Evolutionary conservation across 2,329 filamentous ascomycete genomes (phyloP), one percentile per base, ranked within the genome.

Genomic region (Plectosphaerella cucumerina): DNA sequence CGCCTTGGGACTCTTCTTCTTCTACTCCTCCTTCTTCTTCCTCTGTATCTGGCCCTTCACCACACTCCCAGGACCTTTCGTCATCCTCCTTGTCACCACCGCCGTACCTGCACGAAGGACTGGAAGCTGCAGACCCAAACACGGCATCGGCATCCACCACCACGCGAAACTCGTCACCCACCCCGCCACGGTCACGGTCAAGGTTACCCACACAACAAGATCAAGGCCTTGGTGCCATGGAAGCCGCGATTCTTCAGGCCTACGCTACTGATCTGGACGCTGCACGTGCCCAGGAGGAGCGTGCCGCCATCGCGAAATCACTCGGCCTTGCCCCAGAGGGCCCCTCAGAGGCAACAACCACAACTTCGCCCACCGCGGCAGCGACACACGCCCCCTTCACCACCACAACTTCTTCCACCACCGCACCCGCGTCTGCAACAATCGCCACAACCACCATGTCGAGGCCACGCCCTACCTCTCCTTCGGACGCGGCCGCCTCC

Each of bases 1-100:
- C 70, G 67, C 72, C 77, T 60, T 60, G 64, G 58, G 67, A 66
- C 26, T 60, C 68, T 56, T 65, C 67, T 55, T 52, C 60, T 51
- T 58, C 58, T 55, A 52, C 60, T 51, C 57, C 58, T 44, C 52
- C 54, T 51, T 52, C 59, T 49, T 41, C 51, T 50, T 51, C 59
- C 41, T 51, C 56, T 48, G 53, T 56, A 56, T 26, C 34, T 31
- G 20, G 41, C 5, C 23, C 50, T 35, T 42, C 26, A 31, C 26
- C 26, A 9, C 51, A 14, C 35, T 23, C 46, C 9, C 39, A 15
- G n/a, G n/a, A 20, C 17, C 33, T 47, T 53, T 54, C 37, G 50
- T 22, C 20, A 44, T 35, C 33, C 9, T 42, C 49, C 26, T n/a
- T 42, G 46, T 33, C 42, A 31, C 26, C 21, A 33, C 21, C 47